phyloP scores from a whole-genome alignment of 768 basidiomycete species.

The Hericium rajendrae region DNA sequence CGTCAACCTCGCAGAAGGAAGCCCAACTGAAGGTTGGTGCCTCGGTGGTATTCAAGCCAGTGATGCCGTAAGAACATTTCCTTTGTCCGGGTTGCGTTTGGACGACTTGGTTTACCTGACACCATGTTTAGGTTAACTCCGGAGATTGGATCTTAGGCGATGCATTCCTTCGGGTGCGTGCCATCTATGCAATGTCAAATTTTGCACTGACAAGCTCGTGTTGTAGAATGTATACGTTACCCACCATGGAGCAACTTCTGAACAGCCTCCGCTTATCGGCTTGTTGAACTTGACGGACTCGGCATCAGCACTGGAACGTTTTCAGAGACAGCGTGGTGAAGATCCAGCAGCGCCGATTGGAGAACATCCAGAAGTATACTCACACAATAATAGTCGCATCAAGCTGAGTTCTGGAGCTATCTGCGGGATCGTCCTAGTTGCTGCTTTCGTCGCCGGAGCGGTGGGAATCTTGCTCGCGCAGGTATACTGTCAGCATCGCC shows the following conservation, averaged over 20 bases:
- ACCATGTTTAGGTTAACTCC: constrained; percentile 30
- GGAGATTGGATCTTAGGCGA: constrained; percentile 59
- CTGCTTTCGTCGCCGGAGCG: constrained; percentile 1
- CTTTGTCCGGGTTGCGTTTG: background rate
- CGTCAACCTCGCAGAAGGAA: constrained; percentile 38
- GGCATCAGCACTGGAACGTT: constrained; percentile 25
- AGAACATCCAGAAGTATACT: constrained; percentile 10
- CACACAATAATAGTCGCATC: background rate
- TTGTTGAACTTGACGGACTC: constrained; percentile 36
- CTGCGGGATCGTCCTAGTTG: constrained; percentile 15
- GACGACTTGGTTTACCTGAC: background rate
- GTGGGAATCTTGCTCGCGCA: background rate
- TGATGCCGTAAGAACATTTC: constrained; percentile 29
- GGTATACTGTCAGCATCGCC: background rate
- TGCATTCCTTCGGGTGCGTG: constrained; percentile 41
- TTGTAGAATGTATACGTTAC: constrained; percentile 44
- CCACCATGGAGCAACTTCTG: constrained; percentile 33
- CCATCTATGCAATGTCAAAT: background rate
- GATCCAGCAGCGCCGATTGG: constrained; percentile 24
- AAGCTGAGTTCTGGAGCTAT: constrained; percentile 9
- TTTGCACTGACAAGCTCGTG: background rate
- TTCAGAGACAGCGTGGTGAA: constrained; percentile 32
- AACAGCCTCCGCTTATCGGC: constrained; percentile 34
- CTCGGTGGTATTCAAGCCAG: constrained; percentile 47
- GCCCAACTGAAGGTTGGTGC: constrained; percentile 37